Percentiles rank a stretch among this genome's conserved stretches.
Conservation (phyloP, 345 rosid species). For the Erysimum cheiranthoides region DNA sequence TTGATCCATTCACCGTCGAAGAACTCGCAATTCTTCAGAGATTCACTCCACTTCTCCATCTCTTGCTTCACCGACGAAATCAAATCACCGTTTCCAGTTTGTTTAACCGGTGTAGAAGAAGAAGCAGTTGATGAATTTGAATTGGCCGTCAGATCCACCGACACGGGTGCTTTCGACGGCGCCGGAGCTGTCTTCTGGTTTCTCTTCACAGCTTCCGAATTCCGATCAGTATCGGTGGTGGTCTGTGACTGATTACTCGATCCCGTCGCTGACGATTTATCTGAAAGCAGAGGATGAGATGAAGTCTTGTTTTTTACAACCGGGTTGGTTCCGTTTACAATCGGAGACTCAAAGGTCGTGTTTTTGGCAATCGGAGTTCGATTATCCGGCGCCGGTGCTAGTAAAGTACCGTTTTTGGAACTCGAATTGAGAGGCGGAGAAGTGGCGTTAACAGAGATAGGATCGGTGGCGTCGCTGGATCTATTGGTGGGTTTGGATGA, state of each 20-base stretch:
- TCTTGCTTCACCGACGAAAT: conserved; percentile 48
- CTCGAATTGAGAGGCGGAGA: conserved; percentile 34
- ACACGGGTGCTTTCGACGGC: conserved; percentile 26
- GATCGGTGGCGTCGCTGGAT: conserved; percentile 37
- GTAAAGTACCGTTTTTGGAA: conserved; percentile 28
- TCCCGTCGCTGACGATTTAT: conserved; percentile 19
- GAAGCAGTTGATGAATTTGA: conserved; percentile 41
- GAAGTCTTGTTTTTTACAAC: conserved; percentile 19
- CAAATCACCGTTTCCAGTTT: conserved; percentile 45
- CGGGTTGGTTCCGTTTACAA: conserved; percentile 25
- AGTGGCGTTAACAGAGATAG: conserved; percentile 39
- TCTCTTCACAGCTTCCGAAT: conserved; percentile 2
- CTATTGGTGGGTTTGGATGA: conserved; percentile 43
- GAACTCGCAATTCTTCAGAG: conserved; percentile 73
- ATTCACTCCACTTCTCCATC: conserved; percentile 52
- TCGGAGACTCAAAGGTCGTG: conserved; percentile 33
- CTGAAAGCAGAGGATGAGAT: conserved; percentile 30
- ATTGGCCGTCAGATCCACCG: conserved; percentile 43
- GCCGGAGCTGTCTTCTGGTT: conserved; percentile 35
- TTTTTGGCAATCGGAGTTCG: conserved; percentile 43
- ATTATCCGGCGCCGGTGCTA: conserved; percentile 37
- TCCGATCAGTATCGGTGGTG: conserved; percentile 10
- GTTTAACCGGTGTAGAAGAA: conserved; percentile 48
- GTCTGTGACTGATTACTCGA: conserved; percentile 24
- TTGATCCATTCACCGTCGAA: conserved; percentile 89